Conservation (phyloP, 108 stramenopile species). For the Epipyxis sp. region DNA sequence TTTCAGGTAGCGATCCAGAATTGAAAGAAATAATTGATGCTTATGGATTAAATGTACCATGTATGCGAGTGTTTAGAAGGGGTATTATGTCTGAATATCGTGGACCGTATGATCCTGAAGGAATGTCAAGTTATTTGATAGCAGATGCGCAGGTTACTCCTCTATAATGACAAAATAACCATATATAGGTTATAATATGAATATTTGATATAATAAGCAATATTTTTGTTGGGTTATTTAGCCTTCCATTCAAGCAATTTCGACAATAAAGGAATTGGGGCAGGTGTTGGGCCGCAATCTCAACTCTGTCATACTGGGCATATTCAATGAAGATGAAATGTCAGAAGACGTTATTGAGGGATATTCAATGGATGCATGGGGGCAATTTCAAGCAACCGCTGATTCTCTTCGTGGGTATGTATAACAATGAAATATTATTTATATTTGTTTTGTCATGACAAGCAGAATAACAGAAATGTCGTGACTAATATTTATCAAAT, state of each 20-base stretch:
- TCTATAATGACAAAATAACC: too few relatives aligned
- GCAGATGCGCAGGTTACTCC: not conserved
- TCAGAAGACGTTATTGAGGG: not conserved
- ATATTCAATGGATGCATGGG: not conserved
- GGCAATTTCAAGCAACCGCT: not conserved
- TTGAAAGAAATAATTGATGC: conserved; percentile 18
- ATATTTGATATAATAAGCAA: too few relatives aligned
- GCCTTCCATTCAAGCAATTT: not conserved
- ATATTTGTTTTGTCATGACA: too few relatives aligned
- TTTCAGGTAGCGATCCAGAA: not conserved
- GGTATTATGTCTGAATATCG: not conserved
- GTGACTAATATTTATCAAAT: too few relatives aligned
- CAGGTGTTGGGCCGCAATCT: not conserved
- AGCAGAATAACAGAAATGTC: too few relatives aligned
- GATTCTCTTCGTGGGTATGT: not conserved
- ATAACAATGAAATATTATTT: not conserved
- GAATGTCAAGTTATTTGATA: not conserved
- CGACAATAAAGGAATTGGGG: not conserved
- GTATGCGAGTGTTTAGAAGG: not conserved
- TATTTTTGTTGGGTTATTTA: too few relatives aligned
- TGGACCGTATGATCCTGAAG: not conserved
- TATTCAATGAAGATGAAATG: not conserved
- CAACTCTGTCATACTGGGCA: not conserved
- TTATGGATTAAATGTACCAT: conserved; percentile 1
- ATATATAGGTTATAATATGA: not conserved